These are phyloP conservation scores for Apiospora rasikravindrae DNA, from an alignment of 2,329 filamentous ascomycete genomes.

Conservation along the genomic window DNA sequence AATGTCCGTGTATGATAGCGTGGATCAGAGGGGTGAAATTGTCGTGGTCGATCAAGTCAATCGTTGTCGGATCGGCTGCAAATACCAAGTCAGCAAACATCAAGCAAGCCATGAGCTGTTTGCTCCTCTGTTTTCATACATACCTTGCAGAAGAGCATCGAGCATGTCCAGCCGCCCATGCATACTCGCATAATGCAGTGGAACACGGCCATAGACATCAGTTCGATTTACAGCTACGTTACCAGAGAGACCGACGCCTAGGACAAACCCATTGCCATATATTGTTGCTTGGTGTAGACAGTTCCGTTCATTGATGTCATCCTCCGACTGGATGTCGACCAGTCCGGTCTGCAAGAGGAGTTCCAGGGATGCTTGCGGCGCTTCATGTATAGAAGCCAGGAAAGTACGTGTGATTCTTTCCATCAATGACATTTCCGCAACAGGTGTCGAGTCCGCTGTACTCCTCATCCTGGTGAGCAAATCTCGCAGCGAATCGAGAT, in stretches of 20 bases:
- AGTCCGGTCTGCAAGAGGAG: slow-evolving; percentile 79
- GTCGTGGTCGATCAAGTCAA: slow-evolving; percentile 91
- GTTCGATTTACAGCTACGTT: slow-evolving; percentile 79
- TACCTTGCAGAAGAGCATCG: slow-evolving; percentile 71
- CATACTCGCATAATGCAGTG: slow-evolving; percentile 95
- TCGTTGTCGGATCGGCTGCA: slow-evolving; percentile 72
- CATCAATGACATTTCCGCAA: slow-evolving; percentile 60
- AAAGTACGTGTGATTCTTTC: slow-evolving; percentile 91
- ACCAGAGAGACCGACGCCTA: slow-evolving; percentile 75
- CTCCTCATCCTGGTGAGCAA: slow-evolving; percentile 75
- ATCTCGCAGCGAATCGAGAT: slow-evolving; percentile 77
- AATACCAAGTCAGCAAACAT: slow-evolving; percentile 24
- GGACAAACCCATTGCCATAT: slow-evolving; percentile 81
- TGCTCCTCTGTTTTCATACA: slow-evolving; percentile 25
- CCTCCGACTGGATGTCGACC: slow-evolving; percentile 90
- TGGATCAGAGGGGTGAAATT: slow-evolving; percentile 97
- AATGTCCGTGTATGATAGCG: slow-evolving; percentile 86
- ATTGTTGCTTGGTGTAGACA: slow-evolving; percentile 97
- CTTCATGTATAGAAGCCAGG: slow-evolving; percentile 86
- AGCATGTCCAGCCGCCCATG: slow-evolving; percentile 88
- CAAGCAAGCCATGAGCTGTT: slow-evolving; percentile 13
- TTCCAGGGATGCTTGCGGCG: slow-evolving; percentile 75
- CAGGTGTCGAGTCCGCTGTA: slow-evolving; percentile 50
- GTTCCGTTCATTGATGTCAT: slow-evolving; percentile 97
- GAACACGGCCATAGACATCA: slow-evolving; percentile 93